A percentile compares a stretch with the other conserved stretches of the same genome.
These are phyloP conservation scores for Alternaria triticina DNA, from an alignment of 2,329 filamentous ascomycete genomes.

Conservation along the genomic window DNA sequence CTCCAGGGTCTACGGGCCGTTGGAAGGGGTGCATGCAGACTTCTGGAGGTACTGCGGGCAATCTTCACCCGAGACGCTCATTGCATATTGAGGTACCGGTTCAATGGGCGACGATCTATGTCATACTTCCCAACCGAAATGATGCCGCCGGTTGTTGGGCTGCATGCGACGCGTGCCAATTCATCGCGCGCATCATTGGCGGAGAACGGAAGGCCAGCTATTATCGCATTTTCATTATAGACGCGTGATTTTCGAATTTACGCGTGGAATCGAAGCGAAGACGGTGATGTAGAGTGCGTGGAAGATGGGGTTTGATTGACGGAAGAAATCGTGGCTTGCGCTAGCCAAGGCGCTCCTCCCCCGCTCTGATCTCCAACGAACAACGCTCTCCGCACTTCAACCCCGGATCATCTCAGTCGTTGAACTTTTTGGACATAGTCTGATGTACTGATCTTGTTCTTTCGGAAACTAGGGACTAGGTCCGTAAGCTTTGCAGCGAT, in stretches of 20 bases:
- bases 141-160: background rate
- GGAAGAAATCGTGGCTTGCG: conserved; percentile 34
- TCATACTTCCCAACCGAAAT: background rate
- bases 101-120: conserved; percentile 9
- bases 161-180: background rate
- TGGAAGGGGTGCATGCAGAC: background rate
- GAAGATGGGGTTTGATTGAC: conserved; percentile 25
- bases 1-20: conserved; percentile 7
- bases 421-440: background rate
- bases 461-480: conserved; percentile 12
- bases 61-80: conserved; percentile 16
- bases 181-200: background rate
- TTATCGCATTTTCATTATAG: background rate
- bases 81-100: conserved; percentile 20
- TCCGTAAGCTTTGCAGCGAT: background rate
- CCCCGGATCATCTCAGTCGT: background rate
- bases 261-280: background rate
- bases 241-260: background rate
- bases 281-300: background rate
- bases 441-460: background rate
- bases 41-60: conserved; percentile 13
- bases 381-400: background rate
- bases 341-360: conserved; percentile 15
- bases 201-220: background rate
- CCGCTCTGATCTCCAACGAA: conserved; percentile 12